Base-by-base conservation (phyloP, 192 early-diverging fungal genomes). In the Thamnidium elegans region DNA sequence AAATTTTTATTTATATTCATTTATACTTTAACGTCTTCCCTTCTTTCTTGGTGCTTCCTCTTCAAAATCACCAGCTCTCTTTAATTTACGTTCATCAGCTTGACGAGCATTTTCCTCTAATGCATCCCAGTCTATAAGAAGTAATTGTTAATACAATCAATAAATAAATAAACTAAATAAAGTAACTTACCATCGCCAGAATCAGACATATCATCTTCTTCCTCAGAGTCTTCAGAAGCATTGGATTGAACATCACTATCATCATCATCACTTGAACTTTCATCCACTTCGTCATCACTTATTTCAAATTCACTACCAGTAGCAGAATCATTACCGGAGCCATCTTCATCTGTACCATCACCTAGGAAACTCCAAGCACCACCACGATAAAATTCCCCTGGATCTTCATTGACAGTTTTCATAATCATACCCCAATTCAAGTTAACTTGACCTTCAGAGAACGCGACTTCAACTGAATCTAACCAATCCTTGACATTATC, bases 401-500 rank as follows among this genome's bases (percentile, higher is more conserved):
- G 95, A 69, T 98, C 92, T 55, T 92, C 86, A 73, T 91, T 90
- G 34, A 99, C 86, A 0, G 95, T 98, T 77, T 97, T 99, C 97
- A 99, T 99, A 76, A 99, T 99, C 71, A 87, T 87, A 6, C 87
- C 65, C 97, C 97, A 99, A 75, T 90, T 91, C 62, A 98, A 81
- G 70, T 96, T 96, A 66, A 94, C 89, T 4, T 92, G 92, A 23
- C 96, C 96, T 71, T 99, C 96, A 11, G 87, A 91, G 74, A 92
- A 95, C 5, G 89, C 82, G 60, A 99, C 85, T 69, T 99, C 94
- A 66, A 95, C 88, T 21, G 91, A 89, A 71, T 93, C 88, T 30
- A 99, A 81, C 94, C 95, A 97, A 63, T 96, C 94, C 77, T 97
- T 96, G 58, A 96, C 87, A 65, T 92, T 87, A 67, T 97, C 95